phyloP scores from a whole-genome alignment of 2,329 filamentous ascomycete species.

The Pseudonectria foliicola region DNA sequence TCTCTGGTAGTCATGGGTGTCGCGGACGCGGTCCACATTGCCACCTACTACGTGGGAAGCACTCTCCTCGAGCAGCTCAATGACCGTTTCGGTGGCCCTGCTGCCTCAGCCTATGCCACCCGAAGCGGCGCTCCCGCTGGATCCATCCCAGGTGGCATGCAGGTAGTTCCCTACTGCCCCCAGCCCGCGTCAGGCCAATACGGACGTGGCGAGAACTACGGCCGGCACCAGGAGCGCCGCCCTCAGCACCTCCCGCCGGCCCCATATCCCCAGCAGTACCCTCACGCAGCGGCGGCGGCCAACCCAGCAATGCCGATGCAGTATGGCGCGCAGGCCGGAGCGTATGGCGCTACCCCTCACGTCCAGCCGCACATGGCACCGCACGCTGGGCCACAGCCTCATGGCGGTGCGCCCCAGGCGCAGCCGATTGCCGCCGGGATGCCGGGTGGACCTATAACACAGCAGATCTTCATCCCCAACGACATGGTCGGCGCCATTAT shows the following conservation, averaged over 20 bases:
- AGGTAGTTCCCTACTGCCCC: slow-evolving; percentile 95
- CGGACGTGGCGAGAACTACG: slow-evolving; percentile 81
- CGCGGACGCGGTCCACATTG: slow-evolving; percentile 96
- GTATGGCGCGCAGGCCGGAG: slow-evolving; percentile 68
- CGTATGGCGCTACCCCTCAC: slow-evolving; percentile 69
- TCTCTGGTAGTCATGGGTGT: slow-evolving; percentile 98
- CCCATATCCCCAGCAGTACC: slow-evolving; percentile 66
- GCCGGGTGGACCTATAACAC: slow-evolving; percentile 65
- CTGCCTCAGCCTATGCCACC: slow-evolving; percentile 95
- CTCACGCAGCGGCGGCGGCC: slow-evolving; percentile 53
- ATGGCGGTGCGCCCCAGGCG: slow-evolving; percentile 62
- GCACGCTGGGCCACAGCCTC: slow-evolving; percentile 47
- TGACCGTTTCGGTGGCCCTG: slow-evolving; percentile 90
- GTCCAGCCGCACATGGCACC: slow-evolving; percentile 67
- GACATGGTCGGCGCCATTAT: slow-evolving; percentile 99
- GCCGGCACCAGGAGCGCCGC: slow-evolving; percentile 64
- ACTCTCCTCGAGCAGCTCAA: slow-evolving; percentile 97
- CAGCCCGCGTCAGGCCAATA: slow-evolving; percentile 90
- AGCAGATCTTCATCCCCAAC: slow-evolving; percentile 98
- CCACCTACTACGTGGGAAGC: slow-evolving; percentile 96
- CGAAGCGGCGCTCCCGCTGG: slow-evolving; percentile 89
- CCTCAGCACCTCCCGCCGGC: slow-evolving; percentile 69
- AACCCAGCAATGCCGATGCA: slow-evolving; percentile 62
- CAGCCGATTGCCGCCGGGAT: slow-evolving; percentile 65
- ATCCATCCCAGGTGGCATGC: slow-evolving; percentile 93